Percentiles rank a stretch among this genome's conserved stretches.
phyloP scores from a whole-genome alignment of 2,329 filamentous ascomycete species.

The Ciborinia camelliae region DNA sequence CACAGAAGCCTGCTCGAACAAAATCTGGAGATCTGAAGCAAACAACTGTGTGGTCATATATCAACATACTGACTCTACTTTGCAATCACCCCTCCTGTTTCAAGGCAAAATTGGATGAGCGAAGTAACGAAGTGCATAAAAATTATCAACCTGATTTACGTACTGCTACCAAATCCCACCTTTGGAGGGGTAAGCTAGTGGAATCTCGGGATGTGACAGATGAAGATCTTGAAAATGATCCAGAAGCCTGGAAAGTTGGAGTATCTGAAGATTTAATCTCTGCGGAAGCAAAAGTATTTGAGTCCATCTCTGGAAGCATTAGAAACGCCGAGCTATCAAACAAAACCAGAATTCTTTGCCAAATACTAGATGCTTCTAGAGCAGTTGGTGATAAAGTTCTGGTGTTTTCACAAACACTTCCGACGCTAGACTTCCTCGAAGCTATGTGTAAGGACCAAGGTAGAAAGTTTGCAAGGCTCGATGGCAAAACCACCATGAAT shows the following conservation, averaged over 20 bases:
- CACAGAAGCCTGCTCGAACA: conserved; percentile 26
- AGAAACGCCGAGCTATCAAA: conserved; percentile 55
- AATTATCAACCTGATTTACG: conserved; percentile 8
- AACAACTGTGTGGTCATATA: conserved; percentile 51
- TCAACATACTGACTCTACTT: conserved; percentile 50
- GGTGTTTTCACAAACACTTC: conserved; percentile 72
- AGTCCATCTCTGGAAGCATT: conserved; percentile 29
- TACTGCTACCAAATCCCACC: neutral
- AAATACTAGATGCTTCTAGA: conserved; percentile 66
- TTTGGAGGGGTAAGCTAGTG: neutral
- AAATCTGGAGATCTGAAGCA: conserved; percentile 40
- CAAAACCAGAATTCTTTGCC: conserved; percentile 64
- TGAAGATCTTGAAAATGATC: conserved; percentile 27
- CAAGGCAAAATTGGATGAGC: conserved; percentile 46
- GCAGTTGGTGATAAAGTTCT: conserved; percentile 68
- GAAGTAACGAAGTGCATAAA: conserved; percentile 34
- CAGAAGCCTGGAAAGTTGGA: conserved; percentile 32
- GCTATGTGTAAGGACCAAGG: conserved; percentile 49
- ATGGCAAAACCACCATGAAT: conserved; percentile 58
- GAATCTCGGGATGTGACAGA: conserved; percentile 1
- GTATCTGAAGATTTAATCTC: conserved; percentile 32
- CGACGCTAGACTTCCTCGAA: conserved; percentile 67
- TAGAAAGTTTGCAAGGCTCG: conserved; percentile 57
- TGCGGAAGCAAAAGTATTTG: conserved; percentile 11
- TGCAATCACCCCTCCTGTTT: conserved; percentile 54